Evolutionary conservation across 176 grass and related monocot species (phyloP), one percentile per base, ranked within the genome.

Genomic region (Musa schizocarpa): DNA sequence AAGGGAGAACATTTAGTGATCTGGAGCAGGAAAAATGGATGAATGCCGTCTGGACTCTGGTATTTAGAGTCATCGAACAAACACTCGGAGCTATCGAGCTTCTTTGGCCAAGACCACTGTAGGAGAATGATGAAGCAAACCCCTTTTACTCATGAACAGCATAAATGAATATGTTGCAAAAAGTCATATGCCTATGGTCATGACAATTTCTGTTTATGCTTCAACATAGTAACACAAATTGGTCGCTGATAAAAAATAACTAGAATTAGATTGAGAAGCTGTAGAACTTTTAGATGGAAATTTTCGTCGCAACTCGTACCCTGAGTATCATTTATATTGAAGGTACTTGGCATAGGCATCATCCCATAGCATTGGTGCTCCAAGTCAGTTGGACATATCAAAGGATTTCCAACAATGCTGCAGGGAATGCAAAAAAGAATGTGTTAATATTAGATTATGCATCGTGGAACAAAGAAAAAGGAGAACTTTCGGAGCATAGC

Each of bases 351-450:
- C 81, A 99, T 84, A 1, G 81, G 87, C 17, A 72, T 84, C 17
- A 80, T 94, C 52, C 88, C 86, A n/a, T 81, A 94, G 76, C 95
- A 99, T 72, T 88, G 84, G 71, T 87, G 79, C 66, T 92, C 74
- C 9, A 26, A 69, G 27, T 74, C 80, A 16, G 88, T 69, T 14
- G 81, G 74, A 14, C 95, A 99, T 34, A 99, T 89, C 75, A 99
- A 86, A 55, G 95, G 94, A 80, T 98, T 98, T 22, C 94, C 94
- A 66, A 98, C 94, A 82, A 98, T 87, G 87, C 94, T 98, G 88
- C 76, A 89, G 79, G 48, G 57, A 75, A 86, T 0, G 34, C 52
- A n/a, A 79, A 14, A 10, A 82, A 21, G 4, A 52, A 80, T 69
- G n/a, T 19, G 12, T 27, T 14, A 52, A 7, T 16, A 27, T 50